These are phyloP conservation scores for Pythium periplocum DNA, from an alignment of 352 stramenopile species.

Conservation along the genomic window DNA sequence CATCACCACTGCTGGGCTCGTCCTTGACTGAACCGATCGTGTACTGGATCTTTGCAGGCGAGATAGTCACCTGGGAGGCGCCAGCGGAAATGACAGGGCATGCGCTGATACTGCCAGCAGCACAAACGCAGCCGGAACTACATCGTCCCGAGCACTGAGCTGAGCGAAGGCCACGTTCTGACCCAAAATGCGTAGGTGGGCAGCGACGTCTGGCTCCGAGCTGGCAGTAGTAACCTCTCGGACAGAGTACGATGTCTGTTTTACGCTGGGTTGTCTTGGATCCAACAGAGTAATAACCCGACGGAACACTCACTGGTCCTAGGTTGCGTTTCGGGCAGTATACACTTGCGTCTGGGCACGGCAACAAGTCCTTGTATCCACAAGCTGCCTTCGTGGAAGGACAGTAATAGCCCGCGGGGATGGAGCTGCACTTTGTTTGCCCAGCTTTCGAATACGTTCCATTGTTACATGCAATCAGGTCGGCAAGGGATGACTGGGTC, in stretches of 20 bases:
- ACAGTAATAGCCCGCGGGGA: conserved; percentile 48
- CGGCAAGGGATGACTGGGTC: conserved; percentile 22
- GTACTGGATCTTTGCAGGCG: conserved; percentile 29
- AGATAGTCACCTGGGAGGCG: conserved; percentile 21
- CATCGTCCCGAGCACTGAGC: conserved; percentile 45
- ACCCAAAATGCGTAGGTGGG: conserved; percentile 39
- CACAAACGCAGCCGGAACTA: conserved; percentile 37
- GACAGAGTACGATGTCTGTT: conserved; percentile 27
- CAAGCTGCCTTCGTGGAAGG: conserved; percentile 18
- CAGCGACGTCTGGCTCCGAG: conserved; percentile 30
- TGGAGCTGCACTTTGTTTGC: conserved; percentile 29
- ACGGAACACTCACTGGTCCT: conserved; percentile 27
- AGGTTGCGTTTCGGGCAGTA: conserved; percentile 44
- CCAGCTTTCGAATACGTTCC: conserved; percentile 50
- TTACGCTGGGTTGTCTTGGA: conserved; percentile 27
- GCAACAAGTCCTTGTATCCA: conserved; percentile 27
- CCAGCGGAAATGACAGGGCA: conserved; percentile 28
- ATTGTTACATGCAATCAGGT: conserved; percentile 37
- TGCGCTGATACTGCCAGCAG: conserved; percentile 36
- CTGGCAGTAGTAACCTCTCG: conserved; percentile 47
- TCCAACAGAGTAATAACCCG: conserved; percentile 39
- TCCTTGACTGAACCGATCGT: conserved; percentile 20
- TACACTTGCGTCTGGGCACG: conserved; percentile 29
- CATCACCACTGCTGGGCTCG: conserved; percentile 13
- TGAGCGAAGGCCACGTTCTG: conserved; percentile 24